phyloP scores from a whole-genome alignment of 2,329 filamentous ascomycete species.

The Pseudogymnoascus pannorum region DNA sequence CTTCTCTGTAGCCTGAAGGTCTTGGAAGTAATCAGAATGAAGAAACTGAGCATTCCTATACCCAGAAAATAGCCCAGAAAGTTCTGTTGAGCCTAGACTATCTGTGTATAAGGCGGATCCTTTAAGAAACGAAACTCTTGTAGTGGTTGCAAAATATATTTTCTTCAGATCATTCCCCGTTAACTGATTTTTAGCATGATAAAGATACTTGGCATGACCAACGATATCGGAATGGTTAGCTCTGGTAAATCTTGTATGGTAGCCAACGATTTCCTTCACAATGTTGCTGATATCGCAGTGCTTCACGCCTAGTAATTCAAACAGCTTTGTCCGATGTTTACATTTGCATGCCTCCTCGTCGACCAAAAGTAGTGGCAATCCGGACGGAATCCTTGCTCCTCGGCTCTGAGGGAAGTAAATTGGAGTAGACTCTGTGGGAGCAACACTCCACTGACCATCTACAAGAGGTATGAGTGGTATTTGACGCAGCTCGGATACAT shows the following conservation, averaged over 20 bases:
- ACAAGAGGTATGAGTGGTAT: background rate
- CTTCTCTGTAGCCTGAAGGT: background rate
- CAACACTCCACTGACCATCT: background rate
- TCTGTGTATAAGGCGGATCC: background rate
- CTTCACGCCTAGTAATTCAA: background rate
- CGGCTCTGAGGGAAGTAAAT: background rate
- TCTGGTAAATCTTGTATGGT: background rate
- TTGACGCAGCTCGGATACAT: background rate
- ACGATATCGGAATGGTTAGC: background rate
- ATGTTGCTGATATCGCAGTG: background rate
- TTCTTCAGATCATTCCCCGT: background rate
- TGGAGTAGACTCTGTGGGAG: background rate
- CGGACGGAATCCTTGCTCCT: background rate
- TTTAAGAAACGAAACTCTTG: background rate
- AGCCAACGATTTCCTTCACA: background rate
- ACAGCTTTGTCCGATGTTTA: background rate
- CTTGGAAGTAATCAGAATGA: background rate
- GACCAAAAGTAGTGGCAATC: background rate
- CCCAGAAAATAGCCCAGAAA: background rate
- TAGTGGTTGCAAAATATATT: background rate
- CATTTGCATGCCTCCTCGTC: background rate
- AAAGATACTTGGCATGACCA: background rate
- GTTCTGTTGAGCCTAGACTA: background rate
- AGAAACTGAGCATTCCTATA: background rate
- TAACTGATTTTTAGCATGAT: background rate